Base-by-base conservation (phyloP, 2,329 filamentous ascomycete genomes). In the Penicillium sp. region DNA sequence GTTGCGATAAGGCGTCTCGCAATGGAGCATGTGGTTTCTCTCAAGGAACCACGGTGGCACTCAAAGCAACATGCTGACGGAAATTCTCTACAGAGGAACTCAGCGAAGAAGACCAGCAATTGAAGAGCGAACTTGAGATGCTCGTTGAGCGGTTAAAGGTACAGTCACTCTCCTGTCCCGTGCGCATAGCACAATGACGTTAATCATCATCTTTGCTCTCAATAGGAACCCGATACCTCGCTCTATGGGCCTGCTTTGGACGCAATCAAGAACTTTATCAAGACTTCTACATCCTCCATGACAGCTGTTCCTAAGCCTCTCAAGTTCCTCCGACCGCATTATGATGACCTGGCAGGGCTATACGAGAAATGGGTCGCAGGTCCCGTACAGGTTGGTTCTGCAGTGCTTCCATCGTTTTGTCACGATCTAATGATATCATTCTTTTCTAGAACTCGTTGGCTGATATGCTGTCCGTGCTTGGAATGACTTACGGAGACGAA, bases 251-350 rank as follows among this genome's bases (percentile, higher is more conserved):
- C 93, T 59, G 90, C 94, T 54, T 82, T 99, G 67, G 93, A 97
- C 77, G 89, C 92, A 67, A 97, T 99, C 86, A 97, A 97, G 82
- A 91, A 88, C 71, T 95, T 91, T 73, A 99, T 99, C 83, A 97
- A 97, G 82, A 99, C 94, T 56, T 96, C 94, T 59, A 99, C 94
- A 66, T 97, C 93, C 59, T 99, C 95, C 46, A 99, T 99, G 94
- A 99, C 94, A 49, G 94, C 94, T 59, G 94, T 99, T 62, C 94
- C 95, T 25, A 99, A 99, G 80, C 94, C 94, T 35, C 84, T 99
- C 70, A 99, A 99, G 79, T 99, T 99, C 77, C 85, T 99, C 63
- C 87, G 94, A 80, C 94, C 93, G 67, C 93, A 99, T 78, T 99
- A 97, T 80, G 90, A 95, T 78, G 87, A 89, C 57, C 83, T 99